A percentile compares a stretch with the other conserved stretches of the same genome.
These are phyloP conservation scores for Globisporangium perplexum DNA, from an alignment of 352 stramenopile species.

Conservation along the genomic window DNA sequence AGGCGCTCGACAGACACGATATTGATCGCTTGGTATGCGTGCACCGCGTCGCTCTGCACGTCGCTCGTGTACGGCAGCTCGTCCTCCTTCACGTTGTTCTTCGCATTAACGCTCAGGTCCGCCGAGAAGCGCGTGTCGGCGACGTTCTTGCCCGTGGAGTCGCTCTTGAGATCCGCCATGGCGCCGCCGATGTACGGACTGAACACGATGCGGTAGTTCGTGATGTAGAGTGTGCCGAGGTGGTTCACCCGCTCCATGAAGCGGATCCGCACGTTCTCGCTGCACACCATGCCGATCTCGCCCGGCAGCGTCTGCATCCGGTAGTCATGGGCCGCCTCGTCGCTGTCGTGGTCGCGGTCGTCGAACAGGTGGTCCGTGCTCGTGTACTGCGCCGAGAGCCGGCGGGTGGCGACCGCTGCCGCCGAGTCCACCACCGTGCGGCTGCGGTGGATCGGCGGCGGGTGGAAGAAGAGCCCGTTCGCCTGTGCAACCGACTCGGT, in stretches of 20 bases:
- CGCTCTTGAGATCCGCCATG: background rate
- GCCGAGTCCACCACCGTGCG: conserved; percentile 9
- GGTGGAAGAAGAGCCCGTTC: conserved; percentile 22
- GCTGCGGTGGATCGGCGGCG: conserved; percentile 8
- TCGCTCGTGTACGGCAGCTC: conserved; percentile 41
- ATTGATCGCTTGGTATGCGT: conserved; percentile 66
- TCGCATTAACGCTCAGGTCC: conserved; percentile 19
- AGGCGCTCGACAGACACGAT: conserved; percentile 65
- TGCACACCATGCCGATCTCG: conserved; percentile 58
- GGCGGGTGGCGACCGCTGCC: background rate
- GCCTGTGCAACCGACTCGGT: conserved; percentile 14
- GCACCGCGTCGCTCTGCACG: conserved; percentile 26
- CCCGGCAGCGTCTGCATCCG: conserved; percentile 55
- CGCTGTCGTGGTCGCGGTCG: conserved; percentile 15
- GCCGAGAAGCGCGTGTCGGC: conserved; percentile 11
- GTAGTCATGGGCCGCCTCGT: conserved; percentile 13
- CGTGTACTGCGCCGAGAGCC: conserved; percentile 16
- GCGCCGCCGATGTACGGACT: conserved; percentile 24
- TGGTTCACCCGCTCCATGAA: conserved; percentile 49
- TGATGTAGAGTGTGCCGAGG: conserved; percentile 64
- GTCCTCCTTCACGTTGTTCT: conserved; percentile 29
- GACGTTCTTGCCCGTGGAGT: background rate
- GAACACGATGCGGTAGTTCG: conserved; percentile 79
- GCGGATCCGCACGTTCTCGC: conserved; percentile 50
- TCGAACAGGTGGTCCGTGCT: conserved; percentile 18